Conservation (phyloP, 371 early-diverging fungal species). For the Massospora cicadina region DNA sequence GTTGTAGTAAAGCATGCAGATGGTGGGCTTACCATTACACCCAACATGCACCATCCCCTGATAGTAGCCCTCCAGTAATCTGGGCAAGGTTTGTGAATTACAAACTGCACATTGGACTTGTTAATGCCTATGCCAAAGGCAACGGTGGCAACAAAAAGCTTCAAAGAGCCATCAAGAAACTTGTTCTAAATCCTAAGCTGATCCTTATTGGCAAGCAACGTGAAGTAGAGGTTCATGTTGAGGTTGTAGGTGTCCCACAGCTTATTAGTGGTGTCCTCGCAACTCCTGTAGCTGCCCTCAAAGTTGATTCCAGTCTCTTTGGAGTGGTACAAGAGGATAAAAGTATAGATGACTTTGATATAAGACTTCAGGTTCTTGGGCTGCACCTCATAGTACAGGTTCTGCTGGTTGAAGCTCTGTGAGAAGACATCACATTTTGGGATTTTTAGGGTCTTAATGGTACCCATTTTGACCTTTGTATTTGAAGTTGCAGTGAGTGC, state of each 20-base stretch:
- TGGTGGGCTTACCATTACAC: conserved; percentile 79
- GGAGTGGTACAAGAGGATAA: conserved; percentile 48
- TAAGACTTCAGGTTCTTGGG: conserved; percentile 28
- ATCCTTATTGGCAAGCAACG: conserved; percentile 73
- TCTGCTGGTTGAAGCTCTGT: conserved; percentile 81
- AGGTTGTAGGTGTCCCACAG: conserved; percentile 29
- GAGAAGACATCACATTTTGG: conserved; percentile 44
- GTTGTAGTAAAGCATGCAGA: conserved; percentile 78
- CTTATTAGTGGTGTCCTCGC: conserved; percentile 72
- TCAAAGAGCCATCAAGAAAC: conserved; percentile 61
- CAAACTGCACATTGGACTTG: conserved; percentile 98
- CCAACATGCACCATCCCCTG: conserved; percentile 99
- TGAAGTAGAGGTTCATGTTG: conserved; percentile 73
- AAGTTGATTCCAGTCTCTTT: conserved; percentile 91
- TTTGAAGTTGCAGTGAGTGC: conserved; percentile 98
- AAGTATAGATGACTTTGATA: conserved; percentile 52
- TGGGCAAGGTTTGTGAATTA: conserved; percentile 94
- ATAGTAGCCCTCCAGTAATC: conserved; percentile 96
- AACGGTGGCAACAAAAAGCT: conserved; percentile 96
- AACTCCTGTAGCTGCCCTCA: conserved; percentile 64
- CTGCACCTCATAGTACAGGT: conserved; percentile 71
- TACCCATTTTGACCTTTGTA: conserved; percentile 66
- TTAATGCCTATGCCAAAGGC: conserved; percentile 99
- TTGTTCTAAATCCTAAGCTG: conserved; percentile 56
- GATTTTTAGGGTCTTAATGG: conserved; percentile 45